phyloP scores from a whole-genome alignment of 306 rosid species.

The Boehmeria nivea region DNA sequence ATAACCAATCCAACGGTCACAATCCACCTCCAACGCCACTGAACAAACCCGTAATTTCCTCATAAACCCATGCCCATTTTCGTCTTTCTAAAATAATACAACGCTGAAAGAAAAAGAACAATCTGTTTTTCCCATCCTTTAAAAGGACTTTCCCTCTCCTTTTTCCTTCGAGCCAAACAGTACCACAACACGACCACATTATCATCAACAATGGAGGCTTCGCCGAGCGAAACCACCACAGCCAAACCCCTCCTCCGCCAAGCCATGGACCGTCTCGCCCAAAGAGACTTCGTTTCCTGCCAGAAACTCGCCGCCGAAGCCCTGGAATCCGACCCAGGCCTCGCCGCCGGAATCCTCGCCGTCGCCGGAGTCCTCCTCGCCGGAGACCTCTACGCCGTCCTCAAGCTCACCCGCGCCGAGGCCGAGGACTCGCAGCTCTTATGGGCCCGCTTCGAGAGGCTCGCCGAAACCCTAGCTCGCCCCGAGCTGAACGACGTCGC shows the following conservation, averaged over 20 bases:
- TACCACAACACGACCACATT: too few relatives aligned
- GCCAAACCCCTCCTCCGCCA: conserved; percentile 8
- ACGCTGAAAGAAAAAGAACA: too few relatives aligned
- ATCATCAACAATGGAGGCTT: not conserved
- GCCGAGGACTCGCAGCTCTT: conserved; percentile 15
- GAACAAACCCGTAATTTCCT: too few relatives aligned
- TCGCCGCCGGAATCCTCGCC: conserved; percentile 27
- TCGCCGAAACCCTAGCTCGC: conserved; percentile 27
- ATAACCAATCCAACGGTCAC: too few relatives aligned
- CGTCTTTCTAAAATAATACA: too few relatives aligned
- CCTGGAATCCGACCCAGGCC: conserved; percentile 27
- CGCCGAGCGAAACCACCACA: too few relatives aligned
- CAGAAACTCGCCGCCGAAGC: conserved; percentile 15
- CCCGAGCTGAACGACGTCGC: conserved; percentile 36
- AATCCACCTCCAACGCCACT: too few relatives aligned
- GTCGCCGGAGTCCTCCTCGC: conserved; percentile 38
- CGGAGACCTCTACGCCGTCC: conserved; percentile 46
- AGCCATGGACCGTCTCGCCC: conserved; percentile 11
- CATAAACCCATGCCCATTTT: too few relatives aligned
- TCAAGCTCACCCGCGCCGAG: conserved; percentile 29
- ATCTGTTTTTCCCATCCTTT: too few relatives aligned
- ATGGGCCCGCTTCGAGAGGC: conserved; percentile 35
- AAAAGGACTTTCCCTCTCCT: conserved; percentile 7
- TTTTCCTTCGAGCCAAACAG: conserved; percentile 1
- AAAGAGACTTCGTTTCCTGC: conserved; percentile 29